Percentiles rank a stretch among this genome's conserved stretches.
Conservation (phyloP, 352 stramenopile genomes). For the Phytopythium kandeliae region DNA sequence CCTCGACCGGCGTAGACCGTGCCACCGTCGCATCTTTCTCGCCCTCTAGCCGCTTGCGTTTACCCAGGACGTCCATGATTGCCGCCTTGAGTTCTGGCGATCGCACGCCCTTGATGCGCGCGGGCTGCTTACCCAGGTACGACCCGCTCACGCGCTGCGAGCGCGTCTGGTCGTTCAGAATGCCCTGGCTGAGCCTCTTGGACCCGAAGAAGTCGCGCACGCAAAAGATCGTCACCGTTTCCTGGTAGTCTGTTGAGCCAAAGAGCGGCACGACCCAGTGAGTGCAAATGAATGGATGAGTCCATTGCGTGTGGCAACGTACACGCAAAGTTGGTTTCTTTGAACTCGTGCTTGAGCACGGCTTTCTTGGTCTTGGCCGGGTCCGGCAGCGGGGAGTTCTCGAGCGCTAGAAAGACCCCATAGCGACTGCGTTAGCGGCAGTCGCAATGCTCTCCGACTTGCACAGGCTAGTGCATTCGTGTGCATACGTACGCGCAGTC, state of each 20-base stretch:
- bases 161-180: slow-evolving; percentile 73
- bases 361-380: slow-evolving; percentile 22
- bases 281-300: slow-evolving; percentile 3
- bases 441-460: neutral
- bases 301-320: slow-evolving; percentile 10
- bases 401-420: slow-evolving; percentile 7
- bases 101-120: slow-evolving; percentile 21
- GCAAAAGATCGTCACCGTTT: slow-evolving; percentile 78
- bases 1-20: neutral
- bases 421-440: neutral
- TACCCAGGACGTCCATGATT: slow-evolving; percentile 39
- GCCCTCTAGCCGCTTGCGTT: slow-evolving; percentile 7
- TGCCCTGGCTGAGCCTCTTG: slow-evolving; percentile 64
- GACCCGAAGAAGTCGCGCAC: slow-evolving; percentile 62
- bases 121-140: slow-evolving; percentile 16
- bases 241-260: slow-evolving; percentile 46
- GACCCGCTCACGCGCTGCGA: slow-evolving; percentile 46
- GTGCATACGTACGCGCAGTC: slow-evolving; percentile 11
- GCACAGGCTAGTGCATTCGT: neutral
- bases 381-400: slow-evolving; percentile 15
- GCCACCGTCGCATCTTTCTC: neutral
- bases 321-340: slow-evolving; percentile 71
- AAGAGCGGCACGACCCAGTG: neutral
- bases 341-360: slow-evolving; percentile 80
- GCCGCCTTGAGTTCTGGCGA: slow-evolving; percentile 29